Evolutionary conservation across 257 asterid genomes (phyloP), one percentile per base, ranked within the genome.

Genomic region (Linaria vulgaris): DNA sequence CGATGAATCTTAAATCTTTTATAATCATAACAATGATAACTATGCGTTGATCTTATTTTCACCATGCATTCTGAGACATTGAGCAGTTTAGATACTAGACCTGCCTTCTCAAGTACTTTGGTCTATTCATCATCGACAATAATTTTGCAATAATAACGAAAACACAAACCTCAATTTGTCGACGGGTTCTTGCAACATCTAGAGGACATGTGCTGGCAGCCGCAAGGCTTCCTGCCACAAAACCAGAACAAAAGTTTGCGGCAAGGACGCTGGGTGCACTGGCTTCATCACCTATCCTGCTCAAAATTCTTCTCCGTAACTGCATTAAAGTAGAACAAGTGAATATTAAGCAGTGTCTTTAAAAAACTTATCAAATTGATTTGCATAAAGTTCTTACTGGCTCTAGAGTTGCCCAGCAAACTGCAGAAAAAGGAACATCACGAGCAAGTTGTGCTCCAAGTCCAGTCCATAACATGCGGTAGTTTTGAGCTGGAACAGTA

Each of bases 391-490:
- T n/a, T 25, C 84, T 74, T 74, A 87, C 97, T 50, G 95, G 96
- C 78, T 90, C 97, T 54, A 90, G 88, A 63, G 90, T 66, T 59
- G 96, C 74, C 97, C 97, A 90, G 73, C 97, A 87, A 63, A 90
- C 80, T 21, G 97, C 97, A 70, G 97, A 87, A 78, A 87, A 87
- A 24, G 97, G 97, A 59, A 90, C 97, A 73, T 90, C 97, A 9
- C 96, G 97, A 13, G 88, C 90, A 64, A 90, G 92, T 71, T 90
- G 97, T 56, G 88, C 91, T 56, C 97, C 92, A n/a, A 90, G 86
- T 58, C 97, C 96, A 56, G 90, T 83, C 97, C 97, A 87, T 59
- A 87, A 72, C 52, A 71, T 20, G 16, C 96, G 95, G 68, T 85
- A 90, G 70, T 68, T 75, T 54, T 77, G 90, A 44, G 78, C 84